Percentiles rank a stretch among this genome's conserved stretches.
Conservation (phyloP, 331 rosid species). For the Quercus tomentella region DNA sequence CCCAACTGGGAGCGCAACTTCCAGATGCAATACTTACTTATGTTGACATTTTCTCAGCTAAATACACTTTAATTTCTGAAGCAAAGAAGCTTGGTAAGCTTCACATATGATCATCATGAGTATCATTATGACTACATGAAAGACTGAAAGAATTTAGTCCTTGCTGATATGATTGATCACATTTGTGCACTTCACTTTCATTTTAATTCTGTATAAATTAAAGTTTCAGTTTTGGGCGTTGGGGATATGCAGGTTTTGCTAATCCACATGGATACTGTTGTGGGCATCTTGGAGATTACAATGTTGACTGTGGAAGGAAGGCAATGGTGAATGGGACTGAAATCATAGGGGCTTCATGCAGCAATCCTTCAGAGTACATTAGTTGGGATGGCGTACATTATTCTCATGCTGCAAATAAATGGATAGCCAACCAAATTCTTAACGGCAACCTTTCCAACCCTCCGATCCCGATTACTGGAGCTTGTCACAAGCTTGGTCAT, state of each 20-base stretch:
- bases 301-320: slow-evolving; percentile 14
- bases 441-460: slow-evolving; percentile 17
- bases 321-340: slow-evolving; percentile 12
- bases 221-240: not conserved
- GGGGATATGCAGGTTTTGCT: slow-evolving; percentile 10
- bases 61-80: slow-evolving; percentile 18
- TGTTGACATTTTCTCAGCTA: slow-evolving; percentile 22
- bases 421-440: slow-evolving; percentile 13
- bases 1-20: slow-evolving; percentile 4
- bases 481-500: not conserved
- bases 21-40: slow-evolving; percentile 19
- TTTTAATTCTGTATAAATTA: not conserved
- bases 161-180: no score
- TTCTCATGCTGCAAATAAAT: slow-evolving; percentile 22
- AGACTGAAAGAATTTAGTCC: not conserved
- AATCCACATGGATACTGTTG: slow-evolving; percentile 20
- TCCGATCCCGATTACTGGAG: not conserved
- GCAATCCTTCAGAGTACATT: slow-evolving; percentile 9
- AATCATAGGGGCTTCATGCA: slow-evolving; percentile 6
- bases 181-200: not conserved
- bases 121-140: not conserved
- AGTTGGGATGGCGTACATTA: slow-evolving; percentile 24
- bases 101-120: not conserved
- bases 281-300: slow-evolving; percentile 1
- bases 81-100: slow-evolving; percentile 21